Evolutionary conservation across 2,329 filamentous ascomycete species (phyloP), one percentile per base, ranked within the genome.

Genomic region (Ilyonectria destructans): DNA sequence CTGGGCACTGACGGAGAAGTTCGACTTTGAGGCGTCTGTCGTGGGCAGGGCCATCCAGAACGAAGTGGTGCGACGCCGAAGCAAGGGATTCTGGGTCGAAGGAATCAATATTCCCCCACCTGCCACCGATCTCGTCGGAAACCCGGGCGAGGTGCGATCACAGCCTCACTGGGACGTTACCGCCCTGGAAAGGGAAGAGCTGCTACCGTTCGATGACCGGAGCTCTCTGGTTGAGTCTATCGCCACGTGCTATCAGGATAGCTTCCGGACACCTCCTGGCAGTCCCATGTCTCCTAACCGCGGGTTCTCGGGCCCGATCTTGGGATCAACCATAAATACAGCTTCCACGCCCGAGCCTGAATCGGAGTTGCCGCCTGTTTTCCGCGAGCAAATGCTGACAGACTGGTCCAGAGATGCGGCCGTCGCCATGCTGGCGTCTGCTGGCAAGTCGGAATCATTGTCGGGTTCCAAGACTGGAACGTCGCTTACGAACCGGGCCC

Each of bases 361-460:
- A 40, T 80, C 82, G n/a, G 87, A 91, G 65, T 83, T 97, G 2
- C 92, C 94, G 0, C 79, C 84, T 17, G 86, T 85, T 31, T 89
- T 94, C 73, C 90, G 88, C 71, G 93, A 96, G 69, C 88, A 93
- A 72, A 93, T 98, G 88, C 83, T 94, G 65, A 85, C 88, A 21
- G 89, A 93, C 55, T 98, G 96, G 96, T 92, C 90, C 45, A 91
- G 91, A 76, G 95, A 97, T 23, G 82, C 85, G 15, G 93, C 92
- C 35, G 83, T 96, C 59, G 88, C 91, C 12, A 86, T 89, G 43
- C 87, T 93, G 56, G 90, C 92, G 67, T 89, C 93, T 62, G 88
- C 86, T 57, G 91, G 91, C 74, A 93, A 91, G 74, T 89, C 93
- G 0, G 88, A 89, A 13, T 97, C 94, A 4, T 83, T 97, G 62